Evolutionary conservation across 2,329 filamentous ascomycete genomes (phyloP).

Genomic region (Fusarium haematococcum): DNA sequence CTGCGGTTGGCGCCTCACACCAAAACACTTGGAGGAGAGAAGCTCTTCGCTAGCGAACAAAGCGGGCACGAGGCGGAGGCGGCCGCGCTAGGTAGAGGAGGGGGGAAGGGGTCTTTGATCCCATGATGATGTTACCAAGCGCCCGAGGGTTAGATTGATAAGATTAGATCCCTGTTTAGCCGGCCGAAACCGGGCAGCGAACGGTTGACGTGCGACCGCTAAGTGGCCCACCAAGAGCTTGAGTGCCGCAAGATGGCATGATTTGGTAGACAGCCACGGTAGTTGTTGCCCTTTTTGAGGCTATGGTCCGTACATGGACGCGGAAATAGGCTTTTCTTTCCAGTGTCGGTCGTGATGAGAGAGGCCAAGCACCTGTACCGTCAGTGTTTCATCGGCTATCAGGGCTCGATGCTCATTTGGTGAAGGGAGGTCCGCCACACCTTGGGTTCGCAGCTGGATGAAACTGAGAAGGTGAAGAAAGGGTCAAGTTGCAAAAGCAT

Average conservation of each 20-base stretch:
- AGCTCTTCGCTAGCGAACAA: constrained; percentile 18
- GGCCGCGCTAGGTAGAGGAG: constrained; percentile 41
- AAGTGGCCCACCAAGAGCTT: constrained; percentile 1
- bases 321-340: background rate
- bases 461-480: background rate
- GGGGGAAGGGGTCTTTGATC: constrained; percentile 27
- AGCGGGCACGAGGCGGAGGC: constrained; percentile 29
- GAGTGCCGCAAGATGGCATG: constrained; percentile 7
- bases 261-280: background rate
- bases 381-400: background rate
- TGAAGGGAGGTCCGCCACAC: background rate
- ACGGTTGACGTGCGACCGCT: constrained; percentile 4
- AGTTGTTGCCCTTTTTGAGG: background rate
- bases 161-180: constrained; percentile 50
- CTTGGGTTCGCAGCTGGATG: background rate
- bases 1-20: constrained; percentile 15
- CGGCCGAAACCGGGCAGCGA: constrained; percentile 32
- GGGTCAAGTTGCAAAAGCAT: background rate
- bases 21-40: background rate
- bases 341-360: background rate
- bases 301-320: background rate
- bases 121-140: constrained; percentile 43
- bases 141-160: constrained; percentile 50
- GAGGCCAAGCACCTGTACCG: background rate
- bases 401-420: background rate